A percentile compares a stretch with the other conserved stretches of the same genome.
phyloP scores from a whole-genome alignment of 257 asterid species.

The Scutellaria galericulata region DNA sequence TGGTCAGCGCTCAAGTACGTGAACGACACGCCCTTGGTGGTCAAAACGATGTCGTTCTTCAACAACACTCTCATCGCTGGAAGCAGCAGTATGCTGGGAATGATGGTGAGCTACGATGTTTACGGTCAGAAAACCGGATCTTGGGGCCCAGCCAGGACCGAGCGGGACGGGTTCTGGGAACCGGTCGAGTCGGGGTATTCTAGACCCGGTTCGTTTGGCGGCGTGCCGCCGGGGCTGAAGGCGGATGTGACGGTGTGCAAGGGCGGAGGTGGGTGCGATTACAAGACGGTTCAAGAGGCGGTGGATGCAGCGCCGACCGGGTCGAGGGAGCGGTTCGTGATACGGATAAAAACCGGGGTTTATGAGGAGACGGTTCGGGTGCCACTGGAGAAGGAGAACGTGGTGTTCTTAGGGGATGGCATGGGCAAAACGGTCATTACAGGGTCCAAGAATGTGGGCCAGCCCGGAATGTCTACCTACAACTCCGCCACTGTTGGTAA shows the following conservation, averaged over 20 bases:
- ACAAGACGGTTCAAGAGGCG: conserved; percentile 62
- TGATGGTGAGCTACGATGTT: conserved; percentile 56
- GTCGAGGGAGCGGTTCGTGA: conserved; percentile 52
- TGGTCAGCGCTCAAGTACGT: conserved; percentile 64
- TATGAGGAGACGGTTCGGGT: conserved; percentile 71
- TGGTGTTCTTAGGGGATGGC: conserved; percentile 73
- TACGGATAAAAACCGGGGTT: conserved; percentile 57
- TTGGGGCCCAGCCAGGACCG: conserved; percentile 60
- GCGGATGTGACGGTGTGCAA: conserved; percentile 61
- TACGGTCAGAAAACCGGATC: conserved; percentile 43
- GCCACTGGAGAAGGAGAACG: conserved; percentile 63
- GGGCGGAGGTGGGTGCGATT: conserved; percentile 43
- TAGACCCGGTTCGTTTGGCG: background rate
- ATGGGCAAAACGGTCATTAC: conserved; percentile 74
- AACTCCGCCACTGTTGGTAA: conserved; percentile 73
- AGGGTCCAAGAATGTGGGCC: conserved; percentile 60
- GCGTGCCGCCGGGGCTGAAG: conserved; percentile 46
- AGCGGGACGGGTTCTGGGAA: conserved; percentile 74
- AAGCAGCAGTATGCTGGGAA: conserved; percentile 52
- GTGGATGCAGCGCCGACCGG: conserved; percentile 54
- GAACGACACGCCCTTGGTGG: conserved; percentile 52
- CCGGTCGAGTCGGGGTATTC: conserved; percentile 14
- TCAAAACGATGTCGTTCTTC: conserved; percentile 54
- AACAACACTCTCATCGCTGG: conserved; percentile 39
- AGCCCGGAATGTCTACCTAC: conserved; percentile 53